Evolutionary conservation across 2,329 filamentous ascomycete species (phyloP).

Genomic region (Seiridium unicorne): DNA sequence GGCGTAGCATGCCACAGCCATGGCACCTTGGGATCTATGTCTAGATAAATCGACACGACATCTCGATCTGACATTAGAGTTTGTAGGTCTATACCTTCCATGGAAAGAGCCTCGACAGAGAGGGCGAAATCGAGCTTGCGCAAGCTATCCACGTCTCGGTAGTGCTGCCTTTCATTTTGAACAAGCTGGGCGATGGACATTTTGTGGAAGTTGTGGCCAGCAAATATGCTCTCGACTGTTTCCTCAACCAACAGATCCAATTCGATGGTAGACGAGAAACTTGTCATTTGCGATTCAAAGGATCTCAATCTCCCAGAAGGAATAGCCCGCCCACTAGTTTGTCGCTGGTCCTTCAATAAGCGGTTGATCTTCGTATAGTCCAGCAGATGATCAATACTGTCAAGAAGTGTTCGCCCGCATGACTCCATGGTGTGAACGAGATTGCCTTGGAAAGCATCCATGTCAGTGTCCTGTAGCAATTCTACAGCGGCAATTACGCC

Average conservation of each 20-base stretch:
- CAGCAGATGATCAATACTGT: slow-evolving; percentile 52
- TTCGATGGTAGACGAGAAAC: slow-evolving; percentile 24
- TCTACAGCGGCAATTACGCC: slow-evolving; percentile 55
- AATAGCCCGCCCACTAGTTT: slow-evolving; percentile 7
- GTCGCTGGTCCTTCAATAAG: slow-evolving; percentile 12
- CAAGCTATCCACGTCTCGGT: neutral
- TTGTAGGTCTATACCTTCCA: neutral
- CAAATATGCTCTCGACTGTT: slow-evolving; percentile 45
- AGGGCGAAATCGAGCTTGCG: neutral
- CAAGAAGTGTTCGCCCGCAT: slow-evolving; percentile 49
- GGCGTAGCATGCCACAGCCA: slow-evolving; percentile 58
- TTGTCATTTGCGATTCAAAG: slow-evolving; percentile 19
- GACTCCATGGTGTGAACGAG: slow-evolving; percentile 48
- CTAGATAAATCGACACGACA: slow-evolving; percentile 43
- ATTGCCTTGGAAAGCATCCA: slow-evolving; percentile 46
- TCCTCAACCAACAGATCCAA: slow-evolving; percentile 43
- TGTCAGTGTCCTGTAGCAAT: slow-evolving; percentile 47
- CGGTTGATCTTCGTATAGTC: slow-evolving; percentile 55
- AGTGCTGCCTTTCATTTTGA: neutral
- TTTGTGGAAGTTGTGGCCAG: slow-evolving; percentile 36
- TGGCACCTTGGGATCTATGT: slow-evolving; percentile 42
- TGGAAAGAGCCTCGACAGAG: neutral
- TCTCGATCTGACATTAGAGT: neutral
- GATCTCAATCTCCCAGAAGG: slow-evolving; percentile 7
- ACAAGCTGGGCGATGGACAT: neutral